Evolutionary conservation across 805 yeast species (phyloP).

Genomic region (Zygotorulaspora chibaensis): DNA sequence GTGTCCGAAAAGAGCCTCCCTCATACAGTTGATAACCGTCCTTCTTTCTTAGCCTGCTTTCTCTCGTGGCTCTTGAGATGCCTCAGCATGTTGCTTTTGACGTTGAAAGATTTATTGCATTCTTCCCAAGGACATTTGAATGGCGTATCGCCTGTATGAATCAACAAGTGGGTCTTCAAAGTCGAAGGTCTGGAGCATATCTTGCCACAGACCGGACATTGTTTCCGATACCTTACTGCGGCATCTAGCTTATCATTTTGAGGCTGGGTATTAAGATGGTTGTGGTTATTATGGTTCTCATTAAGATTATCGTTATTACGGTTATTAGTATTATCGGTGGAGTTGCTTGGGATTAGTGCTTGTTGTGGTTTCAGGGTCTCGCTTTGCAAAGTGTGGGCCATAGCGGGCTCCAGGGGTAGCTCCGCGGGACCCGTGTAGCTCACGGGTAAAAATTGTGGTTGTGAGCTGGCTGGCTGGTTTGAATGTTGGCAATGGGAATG

Average conservation of each 20-base stretch:
- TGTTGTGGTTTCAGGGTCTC: no score
- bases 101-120: conserved; percentile 68
- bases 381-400: no score
- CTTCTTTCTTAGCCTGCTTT: conserved; percentile 20
- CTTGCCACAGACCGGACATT: conserved; percentile 59
- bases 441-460: no score
- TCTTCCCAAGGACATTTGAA: conserved; percentile 57
- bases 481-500: neutral
- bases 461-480: no score
- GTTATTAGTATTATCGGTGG: no score
- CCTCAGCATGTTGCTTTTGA: conserved; percentile 75
- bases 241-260: conserved; percentile 5
- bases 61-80: conserved; percentile 65
- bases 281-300: neutral
- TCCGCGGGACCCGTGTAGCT: no score
- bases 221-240: conserved; percentile 30
- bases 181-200: conserved; percentile 81
- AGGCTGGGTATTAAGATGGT: neutral
- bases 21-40: conserved; percentile 1
- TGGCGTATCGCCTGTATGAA: conserved; percentile 81
- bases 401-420: no score
- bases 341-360: no score
- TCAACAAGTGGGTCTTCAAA: conserved; percentile 69
- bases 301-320: no score
- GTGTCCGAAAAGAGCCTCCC: no score